phyloP scores from a whole-genome alignment of 169 alveolate species.

The Plasmodium falciparum region DNA sequence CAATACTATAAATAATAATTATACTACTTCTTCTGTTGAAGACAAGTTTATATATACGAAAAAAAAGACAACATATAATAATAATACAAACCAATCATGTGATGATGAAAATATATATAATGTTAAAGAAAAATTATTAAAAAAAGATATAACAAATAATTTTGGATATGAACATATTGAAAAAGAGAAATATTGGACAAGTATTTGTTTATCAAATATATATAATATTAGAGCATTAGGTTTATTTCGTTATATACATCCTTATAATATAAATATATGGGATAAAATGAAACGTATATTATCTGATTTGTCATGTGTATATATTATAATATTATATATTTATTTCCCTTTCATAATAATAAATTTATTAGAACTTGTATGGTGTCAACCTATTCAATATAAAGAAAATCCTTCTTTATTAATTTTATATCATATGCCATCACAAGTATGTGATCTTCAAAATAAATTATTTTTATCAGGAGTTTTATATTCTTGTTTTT shows the following conservation, averaged over 20 bases:
- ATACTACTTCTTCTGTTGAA: too few relatives aligned
- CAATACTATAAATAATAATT: too few relatives aligned
- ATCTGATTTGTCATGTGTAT: constrained; percentile 47
- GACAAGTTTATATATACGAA: too few relatives aligned
- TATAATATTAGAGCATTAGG: constrained; percentile 65
- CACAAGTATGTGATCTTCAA: constrained; percentile 77
- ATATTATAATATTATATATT: constrained; percentile 73
- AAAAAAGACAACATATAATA: background rate
- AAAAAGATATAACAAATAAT: constrained; percentile 2
- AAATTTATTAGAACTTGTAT: constrained; percentile 80
- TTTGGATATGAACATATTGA: constrained; percentile 36
- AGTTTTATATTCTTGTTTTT: constrained; percentile 25
- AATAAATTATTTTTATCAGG: constrained; percentile 76
- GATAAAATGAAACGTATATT: constrained; percentile 28
- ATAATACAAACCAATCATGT: constrained; percentile 8
- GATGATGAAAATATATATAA: constrained; percentile 16
- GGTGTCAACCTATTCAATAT: constrained; percentile 85
- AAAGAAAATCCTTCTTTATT: constrained; percentile 69
- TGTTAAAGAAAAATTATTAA: constrained; percentile 13
- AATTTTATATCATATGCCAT: constrained; percentile 82
- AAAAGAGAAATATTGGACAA: constrained; percentile 75
- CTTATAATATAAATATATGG: constrained; percentile 20
- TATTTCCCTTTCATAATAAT: constrained; percentile 81
- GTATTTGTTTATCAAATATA: constrained; percentile 51
- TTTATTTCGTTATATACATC: constrained; percentile 73